Conservation (phyloP, 805 yeast genomes). For the Ogataea pignaliae region DNA sequence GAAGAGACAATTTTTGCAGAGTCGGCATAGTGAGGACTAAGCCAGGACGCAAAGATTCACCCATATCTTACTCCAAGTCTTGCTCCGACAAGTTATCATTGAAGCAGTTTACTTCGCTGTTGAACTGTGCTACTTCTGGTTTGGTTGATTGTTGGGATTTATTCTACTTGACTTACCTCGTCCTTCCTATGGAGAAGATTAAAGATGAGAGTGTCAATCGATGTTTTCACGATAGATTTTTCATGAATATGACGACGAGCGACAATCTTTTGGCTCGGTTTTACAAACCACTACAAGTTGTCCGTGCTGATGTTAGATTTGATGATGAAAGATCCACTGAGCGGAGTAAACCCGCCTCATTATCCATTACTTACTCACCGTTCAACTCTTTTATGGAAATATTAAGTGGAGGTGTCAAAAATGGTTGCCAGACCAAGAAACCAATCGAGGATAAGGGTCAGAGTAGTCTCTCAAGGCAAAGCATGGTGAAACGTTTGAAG, state of each 20-base stretch:
- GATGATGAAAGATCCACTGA: conserved; percentile 4
- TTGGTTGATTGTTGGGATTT: conserved; percentile 30
- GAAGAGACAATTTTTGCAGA: conserved; percentile 52
- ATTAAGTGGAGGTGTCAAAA: conserved; percentile 55
- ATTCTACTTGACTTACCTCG: conserved; percentile 42
- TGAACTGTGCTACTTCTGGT: conserved; percentile 40
- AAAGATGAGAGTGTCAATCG: conserved; percentile 31
- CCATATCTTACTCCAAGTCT: conserved; percentile 68
- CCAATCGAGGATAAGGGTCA: conserved; percentile 13
- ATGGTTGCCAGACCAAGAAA: conserved; percentile 38
- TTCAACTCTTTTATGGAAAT: conserved; percentile 28
- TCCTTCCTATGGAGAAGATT: conserved; percentile 37
- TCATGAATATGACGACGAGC: background rate
- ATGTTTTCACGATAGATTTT: conserved; percentile 35
- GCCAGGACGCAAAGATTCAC: conserved; percentile 86
- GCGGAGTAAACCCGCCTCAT: conserved; percentile 14
- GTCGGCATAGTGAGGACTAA: conserved; percentile 80
- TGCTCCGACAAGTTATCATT: conserved; percentile 82
- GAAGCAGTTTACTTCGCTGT: conserved; percentile 53
- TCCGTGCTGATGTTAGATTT: conserved; percentile 12
- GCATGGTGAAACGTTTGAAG: conserved; percentile 2
- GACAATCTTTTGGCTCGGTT: background rate
- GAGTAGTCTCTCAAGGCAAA: conserved; percentile 9
- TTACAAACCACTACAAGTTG: conserved; percentile 4
- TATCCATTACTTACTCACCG: conserved; percentile 28